Base-by-base conservation (phyloP, 2,329 filamentous ascomycete species). In the Epichloe sylvatica region DNA sequence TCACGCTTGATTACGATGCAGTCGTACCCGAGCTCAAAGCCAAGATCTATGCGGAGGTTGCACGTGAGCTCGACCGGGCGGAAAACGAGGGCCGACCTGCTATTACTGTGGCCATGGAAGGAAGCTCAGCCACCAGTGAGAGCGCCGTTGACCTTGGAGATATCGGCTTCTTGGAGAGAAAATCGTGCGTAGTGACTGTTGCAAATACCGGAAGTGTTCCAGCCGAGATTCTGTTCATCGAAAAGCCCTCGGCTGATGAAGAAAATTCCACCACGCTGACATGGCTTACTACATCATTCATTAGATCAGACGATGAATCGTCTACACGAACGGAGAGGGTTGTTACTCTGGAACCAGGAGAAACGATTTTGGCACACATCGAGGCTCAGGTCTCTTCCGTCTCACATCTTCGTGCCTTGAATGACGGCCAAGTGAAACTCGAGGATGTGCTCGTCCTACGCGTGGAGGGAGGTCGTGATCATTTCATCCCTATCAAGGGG, bases 401-500 rank as follows among this genome's bases (percentile, higher is more conserved):
- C 4, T 64, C 74, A 0, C 75, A 84, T 17, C 80, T 87, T 0
- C 79, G 77, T 17, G 69, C 74, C 2, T 73, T 98, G 37, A 97
- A 97, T 56, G 74, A 83, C 49, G 80, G 78, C 15, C 71, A 73
- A 2, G 63, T 71, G 4, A 70, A 70, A 7, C 70, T 98, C 0
- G 91, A 97, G 54, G 89, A 97, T 55, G 82, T 98, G 3, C 72
- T 98, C 7, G 83, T 98, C 2, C 73, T 98, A 8, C 81, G 89
- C 1, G 86, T 98, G 5, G 75, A 80, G 11, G 79, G 84, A 47
- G 94, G 94, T 0, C 78, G 89, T 45, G 92, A 98, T 59, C 86
- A 97, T 61, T 98, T 98, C 62, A 79, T 98, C 38, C 84, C 89
- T 0, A 73, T 95, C 0, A 81, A 78, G 23, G 92, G 78, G 0